Conservation (phyloP, 2,329 filamentous ascomycete species). For the Botrytis pseudocinerea region DNA sequence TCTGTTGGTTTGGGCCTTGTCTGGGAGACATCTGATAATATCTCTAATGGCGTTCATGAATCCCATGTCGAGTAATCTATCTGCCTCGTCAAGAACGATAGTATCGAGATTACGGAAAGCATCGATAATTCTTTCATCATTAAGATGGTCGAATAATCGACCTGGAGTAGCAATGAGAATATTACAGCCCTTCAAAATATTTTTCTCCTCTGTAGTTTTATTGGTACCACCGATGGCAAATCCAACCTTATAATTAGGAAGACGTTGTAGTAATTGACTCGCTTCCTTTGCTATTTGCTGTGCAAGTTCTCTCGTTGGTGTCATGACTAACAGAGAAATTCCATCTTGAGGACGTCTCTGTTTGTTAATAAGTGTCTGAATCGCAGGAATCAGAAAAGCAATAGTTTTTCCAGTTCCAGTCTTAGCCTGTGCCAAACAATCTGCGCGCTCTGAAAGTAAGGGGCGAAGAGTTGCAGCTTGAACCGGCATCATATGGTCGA, state of each 20-base stretch:
- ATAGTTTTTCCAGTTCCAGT: slow-evolving; percentile 97
- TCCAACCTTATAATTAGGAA: slow-evolving; percentile 52
- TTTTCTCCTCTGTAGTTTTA: slow-evolving; percentile 66
- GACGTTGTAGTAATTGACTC: slow-evolving; percentile 40
- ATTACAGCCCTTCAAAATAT: slow-evolving; percentile 78
- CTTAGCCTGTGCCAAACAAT: slow-evolving; percentile 85
- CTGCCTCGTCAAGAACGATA: slow-evolving; percentile 93
- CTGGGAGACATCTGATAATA: slow-evolving; percentile 65
- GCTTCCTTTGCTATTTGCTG: slow-evolving; percentile 83
- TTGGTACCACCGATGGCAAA: slow-evolving; percentile 90
- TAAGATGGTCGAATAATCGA: slow-evolving; percentile 72
- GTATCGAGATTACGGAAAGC: slow-evolving; percentile 69
- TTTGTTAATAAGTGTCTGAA: slow-evolving; percentile 65
- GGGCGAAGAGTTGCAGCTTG: slow-evolving; percentile 81
- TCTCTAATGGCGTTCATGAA: slow-evolving; percentile 66
- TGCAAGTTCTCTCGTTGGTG: slow-evolving; percentile 78
- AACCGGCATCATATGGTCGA: slow-evolving; percentile 89
- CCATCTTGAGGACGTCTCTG: slow-evolving; percentile 36
- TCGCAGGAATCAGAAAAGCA: slow-evolving; percentile 82
- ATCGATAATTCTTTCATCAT: slow-evolving; percentile 52
- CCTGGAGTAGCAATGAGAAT: slow-evolving; percentile 89
- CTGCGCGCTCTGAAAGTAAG: slow-evolving; percentile 65
- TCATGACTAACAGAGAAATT: slow-evolving; percentile 70
- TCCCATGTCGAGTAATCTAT: slow-evolving; percentile 96
- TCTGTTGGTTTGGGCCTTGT: slow-evolving; percentile 61